Evolutionary conservation across 345 rosid species (phyloP), one percentile per base, ranked within the genome.

Genomic region (Ceriops tagal): DNA sequence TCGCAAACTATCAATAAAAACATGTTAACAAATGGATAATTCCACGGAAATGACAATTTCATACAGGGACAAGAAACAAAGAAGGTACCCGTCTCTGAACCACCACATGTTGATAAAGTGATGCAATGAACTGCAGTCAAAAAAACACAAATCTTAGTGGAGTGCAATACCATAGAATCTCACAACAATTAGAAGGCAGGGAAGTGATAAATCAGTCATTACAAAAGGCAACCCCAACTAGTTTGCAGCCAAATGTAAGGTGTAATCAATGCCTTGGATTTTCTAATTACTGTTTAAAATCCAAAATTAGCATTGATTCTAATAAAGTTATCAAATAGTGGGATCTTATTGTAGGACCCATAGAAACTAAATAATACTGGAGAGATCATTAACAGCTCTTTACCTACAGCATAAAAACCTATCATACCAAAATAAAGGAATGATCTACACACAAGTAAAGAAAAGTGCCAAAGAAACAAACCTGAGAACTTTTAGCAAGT

Each of bases 41-140:
- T 8, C 46, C 46, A 26, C 43, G 34, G 53, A 43, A 47, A 71
- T 59, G 34, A 53, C 26, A 19, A 5, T 7, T 10, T 6, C 2
- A 20, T 18, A 20, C 26, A 56, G 32, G 61, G 47, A 49, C 37
- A 53, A 65, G 24, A 52, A 73, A 61, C 3, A 20, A 72, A 73
- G 64, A n/a, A 78, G 73, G 53, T 83, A 93, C 97, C 89, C 90
- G 81, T 81, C 96, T 87, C 75, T 91, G 97, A 78, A 91, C 97
- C 73, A 91, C 97, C 74, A 83, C 86, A 22, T 93, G 97, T 71
- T 93, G 96, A 78, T 86, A 91, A 67, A 93, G 91, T 11, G 98
- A 89, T 60, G 97, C 93, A 43, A 85, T 82, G 76, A 93, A 93
- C 97, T 93, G 83, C 85, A 88, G 60, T 70, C 35, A 61, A 61